Evolutionary conservation across 176 grass and related monocot species (phyloP), one percentile per base, ranked within the genome.

Genomic region (Bromus sterilis): DNA sequence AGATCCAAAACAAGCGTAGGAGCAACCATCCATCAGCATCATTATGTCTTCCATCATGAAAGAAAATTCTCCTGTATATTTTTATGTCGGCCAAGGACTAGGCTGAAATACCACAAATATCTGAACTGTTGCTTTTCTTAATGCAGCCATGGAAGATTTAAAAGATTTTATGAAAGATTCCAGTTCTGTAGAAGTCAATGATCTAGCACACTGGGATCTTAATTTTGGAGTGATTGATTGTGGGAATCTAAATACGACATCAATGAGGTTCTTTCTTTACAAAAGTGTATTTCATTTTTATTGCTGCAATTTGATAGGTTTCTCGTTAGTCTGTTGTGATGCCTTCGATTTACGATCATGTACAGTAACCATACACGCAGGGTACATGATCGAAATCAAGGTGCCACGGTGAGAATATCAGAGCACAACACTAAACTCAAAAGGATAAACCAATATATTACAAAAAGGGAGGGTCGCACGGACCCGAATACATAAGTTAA

Each of bases 171-270:
- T 86, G 1, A 94, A 86, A 83, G 85, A 87, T 44, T 86, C 85
- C 78, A 91, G 74, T 85, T 89, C 87, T 86, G 85, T 83, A 74
- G 94, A 97, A 82, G 87, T 91, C 70, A 90, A 90, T 90, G 87
- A 94, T 71, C 39, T 97, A 41, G 75, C 87, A 71, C 85, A 97
- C 30, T 97, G 91, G 94, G 94, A 97, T 69, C 75, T 94, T 69
- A 90, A 20, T 97, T 97, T 83, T 97, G 94, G 94, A 97, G 94
- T 78, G 94, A 94, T 82, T 87, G 94, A 31, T 82, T 97, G 43
- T 77, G 91, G 29, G 94, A 97, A 73, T 83, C 94, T 62, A 97
- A 94, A 86, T 97, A 92, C 90, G 91, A 97, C 56, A 97, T 97
- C 56, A 90, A 97, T 63, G 94, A 97, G 94, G 94, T 92, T 84